Evolutionary conservation across 2,329 filamentous ascomycete species (phyloP), one percentile per base, ranked within the genome.

Genomic region (Ophiostoma tasmaniense): DNA sequence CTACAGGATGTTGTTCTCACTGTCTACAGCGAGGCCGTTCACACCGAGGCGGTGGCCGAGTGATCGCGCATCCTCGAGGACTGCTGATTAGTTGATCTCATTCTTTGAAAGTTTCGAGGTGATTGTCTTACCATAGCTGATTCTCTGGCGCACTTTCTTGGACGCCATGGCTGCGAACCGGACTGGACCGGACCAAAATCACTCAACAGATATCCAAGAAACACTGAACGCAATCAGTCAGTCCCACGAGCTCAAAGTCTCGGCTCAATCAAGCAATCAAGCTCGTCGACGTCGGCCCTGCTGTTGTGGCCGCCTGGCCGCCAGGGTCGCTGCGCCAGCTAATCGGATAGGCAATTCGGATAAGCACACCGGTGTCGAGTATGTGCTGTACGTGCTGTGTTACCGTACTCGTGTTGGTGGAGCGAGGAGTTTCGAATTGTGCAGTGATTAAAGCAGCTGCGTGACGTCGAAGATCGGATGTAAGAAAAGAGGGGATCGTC

Each of bases 21-120:
- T 83, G 80, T 98, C 95, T 73, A 97, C 89, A 67, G 92, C 92
- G 71, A 99, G 87, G 72, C 94, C 93, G 83, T 98, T 97, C 74
- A 99, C 92, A 73, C 95, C 95, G 69, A 98, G 87, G 75, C 93
- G 86, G 82, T 99, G 95, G 70, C 94, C 94, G 73, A 92, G 92
- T 62, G 79, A 81, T 66, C 84, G 85, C 72, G 84, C 83, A 72
- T 85, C 83, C 76, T 87, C 84, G 75, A 87, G 83, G 75, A 87
- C 85, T 87, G 73, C 61, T 64, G 66, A 10, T 64, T 64, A 64
- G 61, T 13, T n/a, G 20, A 64, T 64, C 17, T 37, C 45, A 1
- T 30, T 39, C 33, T 33, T 33, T 33, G 33, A 33, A n/a, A n/a
- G n/a, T n/a, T 33, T 33, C 33, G 33, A 39, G 13, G 25, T n/a